Evolutionary conservation across 495 filamentous ascomycete genomes (phyloP), one percentile per base, ranked within the genome.

Genomic region (Hypoxylon rickii): DNA sequence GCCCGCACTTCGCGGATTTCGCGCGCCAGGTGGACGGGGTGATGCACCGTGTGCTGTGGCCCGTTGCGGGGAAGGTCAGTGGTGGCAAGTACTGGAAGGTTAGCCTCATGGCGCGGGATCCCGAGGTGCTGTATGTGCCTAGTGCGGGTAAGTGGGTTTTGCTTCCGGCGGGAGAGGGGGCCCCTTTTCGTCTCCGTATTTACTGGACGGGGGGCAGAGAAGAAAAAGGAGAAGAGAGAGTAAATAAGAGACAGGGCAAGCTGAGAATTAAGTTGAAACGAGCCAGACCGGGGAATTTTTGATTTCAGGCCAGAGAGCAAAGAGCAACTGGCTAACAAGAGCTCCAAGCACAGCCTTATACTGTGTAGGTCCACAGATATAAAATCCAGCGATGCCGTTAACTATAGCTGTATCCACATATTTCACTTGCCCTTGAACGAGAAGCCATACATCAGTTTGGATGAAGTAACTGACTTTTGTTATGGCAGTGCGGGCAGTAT

Each of bases 21-120:
- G 3, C 31, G 29, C 22, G 21, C 6, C 8, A 18, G 10, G 15
- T 18, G 0, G 0, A 3, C 16, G 40, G n/a, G 44, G 1, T 50
- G 2, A 41, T 37, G 51, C 29, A 6, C 8, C 13, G 7, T 22
- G 13, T 26, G 11, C 18, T 61, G 45, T 41, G 37, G 6, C 58
- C 51, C 3, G 11, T 61, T n/a, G 51, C 46, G 8, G 11, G 47
- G 40, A 20, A 45, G 1, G 46, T 51, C 18, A 47, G 45, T 18
- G 33, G 33, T 1, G 58, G 58, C 0, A 11, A 42, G 1, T 56
- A 47, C 18, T 56, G 58, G 58, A 49, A 56, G 34, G 40, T 61
- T 24, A 55, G 58, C 13, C 58, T 61, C n/a, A 61, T 61, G 58
- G 58, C 51, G 58, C 43, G 51, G 51, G 58, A 56, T 41, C 51